A percentile compares a stretch with the other conserved stretches of the same genome.
These are phyloP conservation scores for Juglanconis oblonga DNA, from an alignment of 2,329 filamentous ascomycete genomes.

Conservation along the genomic window DNA sequence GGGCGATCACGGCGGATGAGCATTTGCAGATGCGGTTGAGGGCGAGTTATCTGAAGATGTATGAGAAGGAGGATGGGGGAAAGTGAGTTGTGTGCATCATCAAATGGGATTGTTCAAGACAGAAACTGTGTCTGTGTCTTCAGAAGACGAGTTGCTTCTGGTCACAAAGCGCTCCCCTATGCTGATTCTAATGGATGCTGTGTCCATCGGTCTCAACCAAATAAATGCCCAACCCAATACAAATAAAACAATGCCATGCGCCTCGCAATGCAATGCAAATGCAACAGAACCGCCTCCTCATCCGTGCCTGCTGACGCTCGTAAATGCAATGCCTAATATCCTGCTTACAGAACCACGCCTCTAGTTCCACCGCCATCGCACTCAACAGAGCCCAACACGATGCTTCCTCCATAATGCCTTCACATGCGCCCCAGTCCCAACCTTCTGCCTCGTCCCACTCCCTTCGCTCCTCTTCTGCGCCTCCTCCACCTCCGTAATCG, in stretches of 20 bases:
- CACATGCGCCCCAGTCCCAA: constrained; percentile 10
- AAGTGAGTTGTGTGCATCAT: background rate
- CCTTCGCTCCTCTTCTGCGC: constrained; percentile 23
- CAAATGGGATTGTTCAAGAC: background rate
- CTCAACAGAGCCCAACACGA: constrained; percentile 23
- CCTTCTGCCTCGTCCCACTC: constrained; percentile 6
- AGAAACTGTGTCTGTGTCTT: background rate
- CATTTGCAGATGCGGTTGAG: constrained; percentile 60
- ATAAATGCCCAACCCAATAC: background rate
- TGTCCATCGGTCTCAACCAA: background rate
- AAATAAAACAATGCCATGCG: background rate
- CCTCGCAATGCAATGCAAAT: background rate
- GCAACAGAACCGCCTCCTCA: background rate
- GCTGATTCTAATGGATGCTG: background rate
- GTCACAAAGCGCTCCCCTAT: background rate
- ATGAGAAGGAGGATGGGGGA: constrained; percentile 30
- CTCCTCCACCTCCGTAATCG: constrained; percentile 23
- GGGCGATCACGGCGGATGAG: constrained; percentile 61
- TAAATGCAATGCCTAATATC: background rate
- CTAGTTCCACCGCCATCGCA: background rate
- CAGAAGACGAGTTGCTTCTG: too few species aligned
- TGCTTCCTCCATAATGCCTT: constrained; percentile 24
- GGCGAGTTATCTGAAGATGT: constrained; percentile 57
- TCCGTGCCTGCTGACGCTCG: background rate
- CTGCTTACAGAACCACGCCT: background rate